Evolutionary conservation across 805 yeast genomes (phyloP), one percentile per base, ranked within the genome.

Genomic region (Spathaspora boniae): DNA sequence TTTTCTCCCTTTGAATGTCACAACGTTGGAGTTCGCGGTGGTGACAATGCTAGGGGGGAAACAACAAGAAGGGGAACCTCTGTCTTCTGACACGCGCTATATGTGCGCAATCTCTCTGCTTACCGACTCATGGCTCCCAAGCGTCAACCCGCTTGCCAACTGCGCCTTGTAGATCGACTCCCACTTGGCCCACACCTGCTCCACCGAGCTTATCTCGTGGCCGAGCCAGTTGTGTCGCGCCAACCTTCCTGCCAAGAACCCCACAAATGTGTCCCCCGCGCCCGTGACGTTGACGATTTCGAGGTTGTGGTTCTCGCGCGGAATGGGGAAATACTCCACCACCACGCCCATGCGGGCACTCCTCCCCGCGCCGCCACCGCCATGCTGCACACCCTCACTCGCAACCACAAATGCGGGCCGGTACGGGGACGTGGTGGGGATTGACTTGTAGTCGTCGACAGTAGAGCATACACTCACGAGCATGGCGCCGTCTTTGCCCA

Each of bases 181-280:
- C 64, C 69, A 64, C 35, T 54, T 56, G 14, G 25, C 14, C 67
- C 68, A 60, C 38, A 60, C 66, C 28, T 58, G 60, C 34, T 63
- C 69, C 20, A 55, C 49, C 8, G 47, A 32, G 12, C 41, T 42
- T 1, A 63, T 34, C 16, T 51, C 53, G 5, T 50, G 26, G 4
- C 34, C 36, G 19, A 60, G 41, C 66, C 66, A 62, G 26, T 53
- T 45, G 5, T 28, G 9, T 12, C 29, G 26, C 19, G 37, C 33
- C 15, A 60, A 30, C 12, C 50, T 41, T 2, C 80, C 61, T 9
- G 76, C 53, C 16, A 87, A 43, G 18, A 70, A 76, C 0, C 96
- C 96, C 19, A 78, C 70, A 28, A 87, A 65, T 0, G 93, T 71
- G 56, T 87, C 96, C 8, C 96, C 96, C 0, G 95, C 95, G 2